Evolutionary conservation across 1,284 basidiomycete species (phyloP), one percentile per base, ranked within the genome.

Genomic region (Rhodotorula sp.): DNA sequence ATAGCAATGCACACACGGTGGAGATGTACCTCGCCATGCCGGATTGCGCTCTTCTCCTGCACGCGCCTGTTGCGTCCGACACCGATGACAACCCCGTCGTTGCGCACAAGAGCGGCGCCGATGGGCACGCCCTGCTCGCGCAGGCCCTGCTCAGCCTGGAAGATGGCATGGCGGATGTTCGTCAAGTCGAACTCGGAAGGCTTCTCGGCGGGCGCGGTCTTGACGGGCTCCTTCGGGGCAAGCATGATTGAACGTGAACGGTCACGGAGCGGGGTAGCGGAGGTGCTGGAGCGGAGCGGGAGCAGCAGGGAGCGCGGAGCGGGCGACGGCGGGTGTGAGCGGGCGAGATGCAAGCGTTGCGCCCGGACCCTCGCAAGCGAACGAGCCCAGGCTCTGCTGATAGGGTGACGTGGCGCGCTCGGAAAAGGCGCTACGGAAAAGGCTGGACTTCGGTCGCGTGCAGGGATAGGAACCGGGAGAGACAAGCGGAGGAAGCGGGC

Each of bases 21-120:
- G 39, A 19, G 6, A 25, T 13, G 46, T 19, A 69, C 71, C 71
- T 76, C 75, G 36, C 75, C 75, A n/a, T 76, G 75, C 25, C 39
- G 34, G 9, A 55, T 74, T 21, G 73, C 57, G 4, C 22, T 32
- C 29, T 63, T 59, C 56, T 71, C 50, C 66, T 76, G 75, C 15
- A 76, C 75, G 8, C 75, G 66, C 1, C 66, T n/a, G 61, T 76
- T 76, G 34, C 75, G 37, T 3, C 75, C 75, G 21, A 75, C 73
- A 0, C 75, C 75, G 27, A 76, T 67, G 12, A 74, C 72, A 3
- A 67, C 67, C 12, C 72, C 75, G 25, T 76, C 73, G n/a, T 51
- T 50, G 19, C 66, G 36, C 0, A 76, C 69, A 21, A 76, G 64
- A 1, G 72, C 73, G 0, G 75, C 75, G 13, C 75, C 75, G 44